A percentile compares a stretch with the other conserved stretches of the same genome.
These are phyloP conservation scores for Puccinia hordei DNA, from an alignment of 1,284 basidiomycete genomes.

Conservation along the genomic window DNA sequence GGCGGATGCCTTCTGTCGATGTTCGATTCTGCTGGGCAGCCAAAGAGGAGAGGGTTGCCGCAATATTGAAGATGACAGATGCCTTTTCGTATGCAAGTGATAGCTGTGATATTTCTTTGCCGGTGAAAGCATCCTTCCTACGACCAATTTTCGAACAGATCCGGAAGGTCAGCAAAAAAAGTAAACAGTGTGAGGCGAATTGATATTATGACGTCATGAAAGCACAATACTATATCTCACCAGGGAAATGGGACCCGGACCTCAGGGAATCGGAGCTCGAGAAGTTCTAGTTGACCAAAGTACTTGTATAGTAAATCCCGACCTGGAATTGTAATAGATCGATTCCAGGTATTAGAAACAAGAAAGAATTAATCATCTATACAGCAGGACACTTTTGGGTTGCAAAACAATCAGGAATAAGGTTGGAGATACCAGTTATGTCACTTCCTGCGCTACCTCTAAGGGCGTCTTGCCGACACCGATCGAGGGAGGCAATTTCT, in stretches of 20 bases:
- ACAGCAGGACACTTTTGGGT: background rate
- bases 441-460: conserved; percentile 88
- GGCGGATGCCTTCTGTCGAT: conserved; percentile 85
- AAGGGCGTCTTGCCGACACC: conserved; percentile 92
- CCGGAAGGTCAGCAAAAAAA: background rate
- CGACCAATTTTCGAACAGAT: background rate
- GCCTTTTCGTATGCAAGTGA: conserved; percentile 98
- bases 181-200: background rate
- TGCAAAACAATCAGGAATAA: background rate
- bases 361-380: background rate
- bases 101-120: conserved; percentile 87
- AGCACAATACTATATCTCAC: conserved; percentile 57
- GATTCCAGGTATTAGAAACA: background rate
- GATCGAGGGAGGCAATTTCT: conserved; percentile 79
- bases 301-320: conserved; percentile 97
- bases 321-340: conserved; percentile 62
- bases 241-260: conserved; percentile 93
- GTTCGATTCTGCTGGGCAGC: conserved; percentile 75
- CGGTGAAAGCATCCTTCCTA: conserved; percentile 90
- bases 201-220: background rate
- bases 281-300: conserved; percentile 96
- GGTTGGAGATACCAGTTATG: conserved; percentile 71
- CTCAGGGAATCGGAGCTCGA: conserved; percentile 94
- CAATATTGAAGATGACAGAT: conserved; percentile 94
- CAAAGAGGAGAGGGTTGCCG: conserved; percentile 86